Base-by-base conservation (phyloP, 2,329 filamentous ascomycete species). In the Cladosporium cucumerinum region DNA sequence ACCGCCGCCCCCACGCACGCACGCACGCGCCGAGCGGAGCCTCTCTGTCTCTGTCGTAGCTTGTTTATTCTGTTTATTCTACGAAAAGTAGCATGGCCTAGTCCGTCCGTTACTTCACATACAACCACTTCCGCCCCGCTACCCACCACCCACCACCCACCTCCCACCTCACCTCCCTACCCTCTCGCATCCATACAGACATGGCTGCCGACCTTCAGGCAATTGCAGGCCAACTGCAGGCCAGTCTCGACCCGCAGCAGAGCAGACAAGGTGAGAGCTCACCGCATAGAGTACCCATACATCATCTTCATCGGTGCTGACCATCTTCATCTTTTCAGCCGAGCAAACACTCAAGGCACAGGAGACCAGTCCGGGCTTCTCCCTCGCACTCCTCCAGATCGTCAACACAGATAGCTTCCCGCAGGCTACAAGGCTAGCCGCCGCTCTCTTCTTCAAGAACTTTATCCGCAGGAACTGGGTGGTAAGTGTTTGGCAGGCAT, bases 371-470 rank as follows among this genome's bases (percentile, higher is more conserved):
- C 90, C 92, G 10, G 89, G 90, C 74, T 99, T 96, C 82, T 96
- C 94, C 18, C 84, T 98, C 67, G 71, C 78, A 63, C 87, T 99
- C 63, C 89, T 99, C 61, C 93, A 94, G 72, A 96, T 98, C 75
- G 92, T 97, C 73, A 92, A 91, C 69, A 87, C 89, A 70, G 86
- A 88, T 65, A 82, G 85, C 49, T 86, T 90, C 68, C 88, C 92
- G 48, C 80, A 84, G 69, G 94, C 91, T 72, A 95, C 91, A 67
- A 89, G 95, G 68, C 87, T 99, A 49, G 87, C 94, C 7, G 92
- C 91, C 73, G 92, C 95, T 30, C 85, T 99, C 66, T 95, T 91
- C 82, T 99, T 99, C 86, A 99, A 99, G 81, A 99, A 99, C 82
- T 96, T 97, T 78, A 93, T 99, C 75, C 90, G 91, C 78, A 87